Base-by-base conservation (phyloP, 257 asterid genomes). In the Solanum paucissectum region DNA sequence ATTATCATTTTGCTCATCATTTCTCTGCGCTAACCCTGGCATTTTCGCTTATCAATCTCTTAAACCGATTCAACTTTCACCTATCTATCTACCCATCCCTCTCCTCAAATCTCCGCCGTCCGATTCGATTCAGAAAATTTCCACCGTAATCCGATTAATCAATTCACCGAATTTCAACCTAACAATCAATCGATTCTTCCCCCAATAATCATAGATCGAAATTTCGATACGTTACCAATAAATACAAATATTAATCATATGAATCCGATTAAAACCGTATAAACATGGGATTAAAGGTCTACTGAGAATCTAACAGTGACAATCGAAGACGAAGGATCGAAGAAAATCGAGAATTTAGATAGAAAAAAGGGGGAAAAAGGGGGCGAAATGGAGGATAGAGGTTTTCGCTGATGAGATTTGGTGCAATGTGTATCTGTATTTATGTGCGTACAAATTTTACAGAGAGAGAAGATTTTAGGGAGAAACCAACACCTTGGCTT, bases 11-110 rank as follows among this genome's bases (percentile, higher is more conserved):
- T 87, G 86, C n/a, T 88, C 88, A 90, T 90, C 88, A 93, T 91
- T 91, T 87, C 87, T 92, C 92, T 93, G 92, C 89, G 94, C 92
- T 91, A 95, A 87, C 85, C 94, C 98, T 34, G 99, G 99, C 99
- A 97, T 97, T 92, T 90, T 86, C 60, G 40, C 90, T 36, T 25
- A 88, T 89, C 89, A 93, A 92, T 86, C 87, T 55, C 91, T 87
- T 79, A 69, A 42, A 74, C 46, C 46, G 86, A 90, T 91, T 76
- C 94, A 92, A 91, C 79, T 91, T 89, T 91, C 86, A 95, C n/a
- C 79, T 16, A 33, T 72, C 79, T 18, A 69, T 69, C 76, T 69
- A 69, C 11, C 76, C 52, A 74, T 37, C 76, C 52, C 89, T 92
- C 90, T 20, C 87, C 86, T 52, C 88, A 87, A 91, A 89, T 85